Base-by-base conservation (phyloP, 345 rosid species). In the Excoecaria cochinchinensis region DNA sequence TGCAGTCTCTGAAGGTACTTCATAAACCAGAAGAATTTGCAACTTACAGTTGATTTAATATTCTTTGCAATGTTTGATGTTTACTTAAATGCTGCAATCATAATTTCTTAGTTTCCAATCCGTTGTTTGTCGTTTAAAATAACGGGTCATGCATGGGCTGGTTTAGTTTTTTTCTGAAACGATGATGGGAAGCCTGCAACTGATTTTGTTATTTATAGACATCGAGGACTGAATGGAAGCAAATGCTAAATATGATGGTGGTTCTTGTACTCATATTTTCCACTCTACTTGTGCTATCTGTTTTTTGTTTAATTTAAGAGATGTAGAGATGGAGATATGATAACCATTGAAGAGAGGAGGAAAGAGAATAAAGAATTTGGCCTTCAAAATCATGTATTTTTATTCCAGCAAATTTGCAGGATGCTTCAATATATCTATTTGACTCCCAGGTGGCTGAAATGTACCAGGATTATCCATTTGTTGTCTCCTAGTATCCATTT, bases 1-100 rank as follows among this genome's bases (percentile, higher is more conserved):
- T 84, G 73, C 88, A 77, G 40, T 85, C 66, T 22, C 55, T 85
- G 58, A 91, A 90, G 92, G 99, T 91, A 79, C 69, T 38, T 60
- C 42, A 38, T 8, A 48, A 71, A 55, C 47, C 39, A 75, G 42
- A 75, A 40, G 31, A 74, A 31, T 25, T 22, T 61, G 47, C 74
- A 57, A 63, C 39, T 74, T 70, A 25, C 56, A 0, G n/a, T 60
- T 46, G 16, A 5, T 48, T 69, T 48, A 19, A 21, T 24, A 24
- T 15, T 69, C 56, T 48, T 69, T 48, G 25, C 39, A 69, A 31
- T 50, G 46, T 16, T 14, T 4, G 53, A 51, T 8, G 17, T 17
- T 50, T 5, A 31, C 31, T 31, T 25, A 4, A 42, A n/a, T 21
- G 12, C 11, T 31, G 31, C 59, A 69, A 31, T 31, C 42, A 64